Conservation (phyloP, 805 yeast species). For the Maudiozyma bulderi region DNA sequence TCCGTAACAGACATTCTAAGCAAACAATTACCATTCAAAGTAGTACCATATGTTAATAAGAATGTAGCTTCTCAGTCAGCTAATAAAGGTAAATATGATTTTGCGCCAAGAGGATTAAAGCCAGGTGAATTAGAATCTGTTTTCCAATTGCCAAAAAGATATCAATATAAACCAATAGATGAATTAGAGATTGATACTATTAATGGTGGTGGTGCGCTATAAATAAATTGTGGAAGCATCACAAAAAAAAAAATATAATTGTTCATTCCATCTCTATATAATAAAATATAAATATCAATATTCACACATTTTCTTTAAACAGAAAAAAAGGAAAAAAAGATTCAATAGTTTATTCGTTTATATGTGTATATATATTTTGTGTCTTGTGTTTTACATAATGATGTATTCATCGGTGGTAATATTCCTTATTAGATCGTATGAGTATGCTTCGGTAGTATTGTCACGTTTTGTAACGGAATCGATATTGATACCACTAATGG, state of each 20-base stretch:
- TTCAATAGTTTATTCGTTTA: not conserved
- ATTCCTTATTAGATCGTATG: slow-evolving; percentile 57
- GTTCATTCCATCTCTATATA: not conserved
- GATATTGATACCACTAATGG: slow-evolving; percentile 57
- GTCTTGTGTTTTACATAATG: slow-evolving; percentile 30
- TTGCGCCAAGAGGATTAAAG: slow-evolving; percentile 30
- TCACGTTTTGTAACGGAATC: slow-evolving; percentile 41
- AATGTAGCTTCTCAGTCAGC: not conserved
- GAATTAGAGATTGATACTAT: slow-evolving; percentile 68
- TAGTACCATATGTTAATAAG: slow-evolving; percentile 31
- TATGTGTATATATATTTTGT: not conserved
- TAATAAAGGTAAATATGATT: not conserved
- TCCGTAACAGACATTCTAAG: slow-evolving; percentile 14
- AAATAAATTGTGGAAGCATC: not conserved
- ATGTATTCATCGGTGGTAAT: slow-evolving; percentile 51
- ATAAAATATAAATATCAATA: not conserved
- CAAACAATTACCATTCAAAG: slow-evolving; percentile 34
- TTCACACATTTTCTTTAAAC: not conserved
- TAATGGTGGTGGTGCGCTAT: slow-evolving; percentile 70
- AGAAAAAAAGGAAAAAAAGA: not conserved
- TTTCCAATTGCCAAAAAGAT: slow-evolving; percentile 60
- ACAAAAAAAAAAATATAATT: not conserved
- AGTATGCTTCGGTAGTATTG: slow-evolving; percentile 40
- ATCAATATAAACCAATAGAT: slow-evolving; percentile 55
- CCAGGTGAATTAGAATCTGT: slow-evolving; percentile 40